Percentiles rank a stretch among this genome's conserved stretches.
phyloP scores from a whole-genome alignment of 345 rosid species.

The Aquilaria malaccensis region DNA sequence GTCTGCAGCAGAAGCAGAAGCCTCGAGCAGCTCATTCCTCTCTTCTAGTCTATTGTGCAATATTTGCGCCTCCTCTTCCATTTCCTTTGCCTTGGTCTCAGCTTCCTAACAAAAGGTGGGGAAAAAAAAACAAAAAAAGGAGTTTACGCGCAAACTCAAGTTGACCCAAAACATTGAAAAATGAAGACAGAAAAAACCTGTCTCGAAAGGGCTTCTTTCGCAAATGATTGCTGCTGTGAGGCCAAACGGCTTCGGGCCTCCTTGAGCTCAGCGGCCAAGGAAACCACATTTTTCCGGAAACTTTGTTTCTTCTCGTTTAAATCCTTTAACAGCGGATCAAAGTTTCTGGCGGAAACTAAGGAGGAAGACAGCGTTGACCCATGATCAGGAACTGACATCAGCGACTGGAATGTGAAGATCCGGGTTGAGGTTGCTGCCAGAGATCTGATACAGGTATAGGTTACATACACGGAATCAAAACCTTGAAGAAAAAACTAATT shows the following conservation, averaged over 20 bases:
- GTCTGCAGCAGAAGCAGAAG: slow-evolving; percentile 58
- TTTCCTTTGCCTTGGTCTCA: slow-evolving; percentile 54
- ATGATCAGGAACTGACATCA: slow-evolving; percentile 34
- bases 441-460: slow-evolving; percentile 2
- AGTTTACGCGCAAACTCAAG: slow-evolving; percentile 5
- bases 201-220: slow-evolving; percentile 60
- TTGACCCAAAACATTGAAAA: slow-evolving; percentile 20
- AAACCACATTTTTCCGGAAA: slow-evolving; percentile 76
- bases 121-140: not conserved
- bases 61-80: slow-evolving; percentile 51
- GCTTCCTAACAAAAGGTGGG: slow-evolving; percentile 43
- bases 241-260: slow-evolving; percentile 69
- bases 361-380: slow-evolving; percentile 14
- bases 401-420: slow-evolving; percentile 8
- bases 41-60: slow-evolving; percentile 51
- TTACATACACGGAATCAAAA: slow-evolving; percentile 7
- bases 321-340: slow-evolving; percentile 82
- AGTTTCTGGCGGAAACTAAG: slow-evolving; percentile 26
- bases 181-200: slow-evolving; percentile 32
- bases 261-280: slow-evolving; percentile 79
- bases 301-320: slow-evolving; percentile 86
- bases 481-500: slow-evolving; percentile 2
- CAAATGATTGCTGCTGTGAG: slow-evolving; percentile 57
- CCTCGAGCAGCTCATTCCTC: slow-evolving; percentile 51
- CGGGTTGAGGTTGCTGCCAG: not conserved